A percentile compares a stretch with the other conserved stretches of the same genome.
Evolutionary conservation across 129 eudicot genomes (phyloP).

Genomic region (Arctium minus): DNA sequence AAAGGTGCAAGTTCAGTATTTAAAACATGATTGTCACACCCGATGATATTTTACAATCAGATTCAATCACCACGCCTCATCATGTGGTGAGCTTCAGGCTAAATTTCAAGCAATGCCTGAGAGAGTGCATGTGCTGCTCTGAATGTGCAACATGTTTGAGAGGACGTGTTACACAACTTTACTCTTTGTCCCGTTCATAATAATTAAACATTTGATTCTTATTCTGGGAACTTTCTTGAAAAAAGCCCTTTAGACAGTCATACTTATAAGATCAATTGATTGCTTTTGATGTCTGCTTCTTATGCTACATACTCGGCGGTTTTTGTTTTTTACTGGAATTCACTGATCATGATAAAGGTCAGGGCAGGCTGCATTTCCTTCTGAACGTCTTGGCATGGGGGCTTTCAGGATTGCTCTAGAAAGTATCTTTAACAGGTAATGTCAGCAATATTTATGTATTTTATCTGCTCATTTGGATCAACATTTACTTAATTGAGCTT

Average conservation of each 20-base stretch:
- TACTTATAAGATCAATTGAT: not conserved
- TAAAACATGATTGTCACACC: too few species aligned
- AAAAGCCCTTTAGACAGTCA: not conserved
- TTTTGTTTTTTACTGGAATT: slow-evolving; percentile 16
- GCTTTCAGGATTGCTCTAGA: slow-evolving; percentile 69
- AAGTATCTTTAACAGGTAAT: slow-evolving; percentile 61
- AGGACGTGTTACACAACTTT: not conserved
- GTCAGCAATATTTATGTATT: slow-evolving; percentile 1
- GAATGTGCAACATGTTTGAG: not conserved
- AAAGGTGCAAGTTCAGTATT: too few species aligned
- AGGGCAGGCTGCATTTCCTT: slow-evolving; percentile 63
- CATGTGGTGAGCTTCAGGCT: too few species aligned
- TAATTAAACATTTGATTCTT: not conserved
- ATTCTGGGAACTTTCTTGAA: not conserved
- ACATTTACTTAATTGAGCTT: not conserved
- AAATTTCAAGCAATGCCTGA: too few species aligned
- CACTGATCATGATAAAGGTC: slow-evolving; percentile 29
- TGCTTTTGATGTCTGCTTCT: not conserved
- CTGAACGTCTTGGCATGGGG: slow-evolving; percentile 69
- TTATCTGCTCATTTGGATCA: not conserved
- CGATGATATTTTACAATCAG: too few species aligned
- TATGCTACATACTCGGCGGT: not conserved
- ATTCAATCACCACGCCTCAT: too few species aligned
- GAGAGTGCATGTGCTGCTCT: too few species aligned
- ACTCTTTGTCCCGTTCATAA: not conserved